phyloP scores from a whole-genome alignment of 805 yeast species.

The Ogataea sp. region DNA sequence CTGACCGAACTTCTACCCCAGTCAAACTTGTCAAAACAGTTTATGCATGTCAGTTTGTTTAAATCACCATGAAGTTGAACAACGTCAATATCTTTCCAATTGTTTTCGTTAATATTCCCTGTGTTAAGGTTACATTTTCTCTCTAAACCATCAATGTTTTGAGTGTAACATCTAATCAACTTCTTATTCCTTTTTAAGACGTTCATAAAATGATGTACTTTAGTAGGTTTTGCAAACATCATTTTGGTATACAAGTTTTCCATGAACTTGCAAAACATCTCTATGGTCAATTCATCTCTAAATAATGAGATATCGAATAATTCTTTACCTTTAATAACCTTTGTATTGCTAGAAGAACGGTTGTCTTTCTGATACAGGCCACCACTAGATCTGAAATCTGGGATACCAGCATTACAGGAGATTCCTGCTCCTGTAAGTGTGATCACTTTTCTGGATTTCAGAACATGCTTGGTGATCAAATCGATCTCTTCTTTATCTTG shows the following conservation, averaged over 20 bases:
- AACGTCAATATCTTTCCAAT: constrained; percentile 64
- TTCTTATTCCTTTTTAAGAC: constrained; percentile 52
- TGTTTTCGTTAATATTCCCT: constrained; percentile 43
- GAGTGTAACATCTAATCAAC: constrained; percentile 83
- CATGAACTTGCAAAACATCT: constrained; percentile 85
- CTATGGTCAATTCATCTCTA: constrained; percentile 54
- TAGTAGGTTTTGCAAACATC: constrained; percentile 66
- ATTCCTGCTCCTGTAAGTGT: constrained; percentile 94
- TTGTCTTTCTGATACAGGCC: constrained; percentile 68
- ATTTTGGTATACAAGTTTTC: constrained; percentile 64
- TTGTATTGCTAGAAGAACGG: constrained; percentile 3
- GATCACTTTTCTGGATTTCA: constrained; percentile 46
- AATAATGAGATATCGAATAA: constrained; percentile 83
- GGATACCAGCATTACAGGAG: constrained; percentile 94
- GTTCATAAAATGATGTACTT: constrained; percentile 70
- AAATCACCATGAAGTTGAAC: constrained; percentile 90
- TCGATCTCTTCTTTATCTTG: not conserved
- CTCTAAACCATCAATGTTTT: constrained; percentile 89
- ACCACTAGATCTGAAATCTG: constrained; percentile 80
- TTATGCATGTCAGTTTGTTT: constrained; percentile 66
- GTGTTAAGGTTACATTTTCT: constrained; percentile 51
- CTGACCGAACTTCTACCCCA: constrained; percentile 54
- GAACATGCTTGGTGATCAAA: constrained; percentile 23
- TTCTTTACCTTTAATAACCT: constrained; percentile 75
- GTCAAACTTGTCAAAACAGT: constrained; percentile 46